Percentiles rank a stretch among this genome's conserved stretches.
Evolutionary conservation across 306 rosid genomes (phyloP).

Genomic region (Chamaecrista fasciculata): DNA sequence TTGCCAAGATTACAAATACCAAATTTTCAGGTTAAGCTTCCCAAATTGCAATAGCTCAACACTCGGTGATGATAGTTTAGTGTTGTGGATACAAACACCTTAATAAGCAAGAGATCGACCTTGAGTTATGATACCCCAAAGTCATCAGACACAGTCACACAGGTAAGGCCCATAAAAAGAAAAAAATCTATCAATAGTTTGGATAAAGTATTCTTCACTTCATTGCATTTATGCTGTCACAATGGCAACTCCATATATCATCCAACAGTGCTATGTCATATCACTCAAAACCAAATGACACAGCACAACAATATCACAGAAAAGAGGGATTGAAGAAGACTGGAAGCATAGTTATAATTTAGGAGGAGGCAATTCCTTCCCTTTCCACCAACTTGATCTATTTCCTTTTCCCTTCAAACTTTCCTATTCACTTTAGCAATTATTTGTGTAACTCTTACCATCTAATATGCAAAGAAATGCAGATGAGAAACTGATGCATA

Average conservation of each 20-base stretch:
- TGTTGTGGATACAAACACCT: conserved; percentile 1
- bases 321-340: background rate
- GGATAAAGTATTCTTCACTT: background rate
- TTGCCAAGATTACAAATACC: background rate
- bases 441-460: background rate
- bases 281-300: conserved; percentile 9
- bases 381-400: background rate
- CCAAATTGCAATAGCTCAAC: background rate
- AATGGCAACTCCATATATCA: background rate
- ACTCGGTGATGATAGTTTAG: background rate
- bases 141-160: background rate
- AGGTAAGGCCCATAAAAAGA: background rate
- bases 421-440: background rate
- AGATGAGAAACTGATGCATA: background rate
- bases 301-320: background rate
- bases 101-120: conserved; percentile 3
- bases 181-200: background rate
- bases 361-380: background rate
- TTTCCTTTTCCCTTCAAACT: conserved; percentile 1
- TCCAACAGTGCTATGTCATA: background rate
- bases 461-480: conserved; percentile 8
- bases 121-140: background rate
- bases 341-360: background rate
- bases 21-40: conserved; percentile 21
- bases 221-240: conserved; percentile 4